Evolutionary conservation across 176 grass and related monocot genomes (phyloP), one percentile per base, ranked within the genome.

Genomic region (Thinopyrum elongatum): DNA sequence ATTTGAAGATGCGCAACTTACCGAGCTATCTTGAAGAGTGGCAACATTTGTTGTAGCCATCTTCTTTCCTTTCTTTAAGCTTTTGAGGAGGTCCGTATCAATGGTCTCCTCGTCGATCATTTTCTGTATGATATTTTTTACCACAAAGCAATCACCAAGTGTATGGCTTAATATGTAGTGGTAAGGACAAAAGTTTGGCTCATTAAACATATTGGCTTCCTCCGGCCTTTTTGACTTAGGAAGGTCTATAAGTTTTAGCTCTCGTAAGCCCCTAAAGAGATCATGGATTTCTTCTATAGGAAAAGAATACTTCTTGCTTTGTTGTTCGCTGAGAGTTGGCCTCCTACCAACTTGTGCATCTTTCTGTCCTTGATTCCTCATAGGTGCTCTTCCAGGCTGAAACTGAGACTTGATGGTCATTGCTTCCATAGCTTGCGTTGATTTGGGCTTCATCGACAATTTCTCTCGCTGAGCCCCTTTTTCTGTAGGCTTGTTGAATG

Each of bases 371-470:
- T 23, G 4, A 1, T 51, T n/a, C 49, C 63, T 42, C 3, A 0
- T 2, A 10, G 6, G 0, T 2, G 7, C 5, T 11, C 51, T 22
- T 6, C 34, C 0, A 0, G 13, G 13, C 0, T 65, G 27, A 5
- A 65, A 51, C 0, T 16, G 31, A 2, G 22, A 21, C 0, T 31
- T 59, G 1, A 1, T 0, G 0, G 10, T 0, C 0, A 8, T 67
- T 1, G 29, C 1, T 0, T 85, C 73, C 73, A 77, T 55, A 0
- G 29, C 41, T 26, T 69, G 28, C 1, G 6, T 12, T 3, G 47
- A 10, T 1, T 70, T 70, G 6, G 44, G 30, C 9, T 70, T 84
- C 4, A 17, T 13, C 0, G 5, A 3, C 0, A 17, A 12, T 16
- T 83, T 83, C 15, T 83, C 69, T 0, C 6, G 1, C 3, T 39